These are phyloP conservation scores for Cryptococcus maquisensis DNA, from an alignment of 1,284 basidiomycete species.

Conservation along the genomic window DNA sequence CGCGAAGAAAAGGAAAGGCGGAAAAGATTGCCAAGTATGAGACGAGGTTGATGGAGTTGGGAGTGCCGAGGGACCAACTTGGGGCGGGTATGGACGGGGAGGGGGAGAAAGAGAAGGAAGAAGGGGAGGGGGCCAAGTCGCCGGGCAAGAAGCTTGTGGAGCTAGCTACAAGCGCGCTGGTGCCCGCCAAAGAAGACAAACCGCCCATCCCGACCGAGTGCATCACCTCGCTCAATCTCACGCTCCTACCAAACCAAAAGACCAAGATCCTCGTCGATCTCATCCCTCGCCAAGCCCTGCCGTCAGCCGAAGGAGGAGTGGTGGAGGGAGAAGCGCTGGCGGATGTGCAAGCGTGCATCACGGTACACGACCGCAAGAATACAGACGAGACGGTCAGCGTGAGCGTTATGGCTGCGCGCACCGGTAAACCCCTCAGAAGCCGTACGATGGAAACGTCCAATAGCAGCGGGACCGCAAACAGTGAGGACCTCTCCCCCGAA, in stretches of 20 bases:
- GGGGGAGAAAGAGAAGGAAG: slow-evolving; percentile 5
- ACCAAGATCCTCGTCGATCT: slow-evolving; percentile 39
- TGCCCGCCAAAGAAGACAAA: not conserved
- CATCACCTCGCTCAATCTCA: slow-evolving; percentile 20
- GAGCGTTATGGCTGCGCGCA: slow-evolving; percentile 14
- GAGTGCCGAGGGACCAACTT: slow-evolving; percentile 33
- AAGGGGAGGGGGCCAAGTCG: not conserved
- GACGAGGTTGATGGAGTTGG: slow-evolving; percentile 48
- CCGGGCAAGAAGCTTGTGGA: not conserved
- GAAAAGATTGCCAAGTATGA: slow-evolving; percentile 55
- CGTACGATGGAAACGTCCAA: not conserved
- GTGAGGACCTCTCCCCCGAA: too few species aligned
- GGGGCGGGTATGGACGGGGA: slow-evolving; percentile 1
- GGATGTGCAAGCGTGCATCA: slow-evolving; percentile 21
- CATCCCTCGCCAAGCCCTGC: slow-evolving; percentile 5
- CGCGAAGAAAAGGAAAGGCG: slow-evolving; percentile 50
- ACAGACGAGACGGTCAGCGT: slow-evolving; percentile 41
- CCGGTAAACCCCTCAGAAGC: not conserved
- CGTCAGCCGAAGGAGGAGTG: not conserved
- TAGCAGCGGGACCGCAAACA: too few species aligned
- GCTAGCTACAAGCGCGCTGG: not conserved
- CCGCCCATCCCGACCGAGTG: not conserved
- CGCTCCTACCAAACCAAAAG: slow-evolving; percentile 42
- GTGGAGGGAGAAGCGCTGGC: not conserved
- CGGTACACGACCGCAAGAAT: slow-evolving; percentile 43